Base-by-base conservation (phyloP, 768 basidiomycete species). In the Hericium coralloides region DNA sequence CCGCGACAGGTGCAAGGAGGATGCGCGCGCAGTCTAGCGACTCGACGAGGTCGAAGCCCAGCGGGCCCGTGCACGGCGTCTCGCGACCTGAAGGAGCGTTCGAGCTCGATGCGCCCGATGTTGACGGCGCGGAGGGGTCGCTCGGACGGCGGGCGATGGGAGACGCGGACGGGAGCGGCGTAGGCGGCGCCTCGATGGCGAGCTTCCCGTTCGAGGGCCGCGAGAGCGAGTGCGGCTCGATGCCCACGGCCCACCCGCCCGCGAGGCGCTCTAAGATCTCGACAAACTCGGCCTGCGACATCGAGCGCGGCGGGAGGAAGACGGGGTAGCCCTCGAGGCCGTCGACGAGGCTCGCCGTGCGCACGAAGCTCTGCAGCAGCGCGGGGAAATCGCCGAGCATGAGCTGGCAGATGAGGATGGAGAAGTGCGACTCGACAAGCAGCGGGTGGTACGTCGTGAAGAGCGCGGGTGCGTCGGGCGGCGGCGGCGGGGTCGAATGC, bases 361-460 rank as follows among this genome's bases (percentile, higher is more conserved):
- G 82, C 31, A 79, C 72, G 63, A 93, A 92, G 0, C 81, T 78
- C 8, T 80, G 76, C 12, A 91, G 71, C 31, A 91, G 70, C 12
- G 72, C 69, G 2, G 75, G 64, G 63, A 93, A 84, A 60, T 93
- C 87, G 4, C 84, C 91, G 17, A 92, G 79, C 77, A 95, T 80
- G 57, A 94, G 74, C 43, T 82, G 75, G 61, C 84, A 83, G 59
- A 92, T 76, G 37, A 95, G 76, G 54, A 92, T 76, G 61, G 82
- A 87, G 73, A 87, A 95, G 66, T 89, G 85, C 4, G 90, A 85
- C 67, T 95, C 92, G 57, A 93, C 86, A 52, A 94, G 80, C 54
- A 95, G 79, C 14, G 92, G 92, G 63, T 95, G 92, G 65, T 94
- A 95, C 0, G 92, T 92, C 52, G 92, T 90, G 73, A 89, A 88